These are phyloP conservation scores for Halophytophthora batemanensis DNA, from an alignment of 352 stramenopile genomes.

Conservation along the genomic window DNA sequence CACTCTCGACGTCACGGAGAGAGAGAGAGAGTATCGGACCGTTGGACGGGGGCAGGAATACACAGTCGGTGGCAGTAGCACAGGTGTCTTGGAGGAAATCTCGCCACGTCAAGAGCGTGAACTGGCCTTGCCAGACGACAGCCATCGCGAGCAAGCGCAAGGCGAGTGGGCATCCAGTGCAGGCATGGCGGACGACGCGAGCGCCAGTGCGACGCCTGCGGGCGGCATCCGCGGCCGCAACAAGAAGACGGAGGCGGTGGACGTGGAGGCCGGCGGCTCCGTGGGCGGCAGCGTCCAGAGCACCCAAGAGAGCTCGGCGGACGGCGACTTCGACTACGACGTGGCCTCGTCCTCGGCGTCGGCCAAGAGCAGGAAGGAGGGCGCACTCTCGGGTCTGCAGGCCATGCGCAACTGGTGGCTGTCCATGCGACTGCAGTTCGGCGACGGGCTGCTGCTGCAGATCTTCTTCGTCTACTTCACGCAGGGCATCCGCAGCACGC, in stretches of 20 bases:
- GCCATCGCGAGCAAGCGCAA: too few species aligned
- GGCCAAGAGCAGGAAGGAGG: slow-evolving; percentile 13
- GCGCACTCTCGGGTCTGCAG: slow-evolving; percentile 26
- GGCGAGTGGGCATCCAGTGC: too few species aligned
- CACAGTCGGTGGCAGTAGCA: too few species aligned
- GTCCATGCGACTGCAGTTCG: slow-evolving; percentile 63
- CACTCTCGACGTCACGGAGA: too few species aligned
- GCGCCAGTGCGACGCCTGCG: slow-evolving; percentile 1
- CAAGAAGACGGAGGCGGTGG: slow-evolving; percentile 34
- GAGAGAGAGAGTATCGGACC: too few species aligned
- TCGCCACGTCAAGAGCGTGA: too few species aligned
- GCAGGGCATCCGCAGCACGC: slow-evolving; percentile 68
- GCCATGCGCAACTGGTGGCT: slow-evolving; percentile 54
- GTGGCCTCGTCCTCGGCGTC: slow-evolving; percentile 2
- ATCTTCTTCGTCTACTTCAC: slow-evolving; percentile 88
- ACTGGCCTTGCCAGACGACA: too few species aligned
- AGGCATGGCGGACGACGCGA: slow-evolving; percentile 8
- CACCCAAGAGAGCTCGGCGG: slow-evolving; percentile 10
- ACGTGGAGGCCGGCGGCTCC: slow-evolving; percentile 17
- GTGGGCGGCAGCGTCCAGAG: slow-evolving; percentile 8
- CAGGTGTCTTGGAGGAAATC: too few species aligned
- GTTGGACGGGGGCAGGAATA: too few species aligned
- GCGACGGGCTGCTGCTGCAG: slow-evolving; percentile 63
- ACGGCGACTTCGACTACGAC: slow-evolving; percentile 3
- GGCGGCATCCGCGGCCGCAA: slow-evolving; percentile 62